A percentile compares a stretch with the other conserved stretches of the same genome.
Evolutionary conservation across 1,139 yeast species (phyloP).

Genomic region (Candida smagusa): DNA sequence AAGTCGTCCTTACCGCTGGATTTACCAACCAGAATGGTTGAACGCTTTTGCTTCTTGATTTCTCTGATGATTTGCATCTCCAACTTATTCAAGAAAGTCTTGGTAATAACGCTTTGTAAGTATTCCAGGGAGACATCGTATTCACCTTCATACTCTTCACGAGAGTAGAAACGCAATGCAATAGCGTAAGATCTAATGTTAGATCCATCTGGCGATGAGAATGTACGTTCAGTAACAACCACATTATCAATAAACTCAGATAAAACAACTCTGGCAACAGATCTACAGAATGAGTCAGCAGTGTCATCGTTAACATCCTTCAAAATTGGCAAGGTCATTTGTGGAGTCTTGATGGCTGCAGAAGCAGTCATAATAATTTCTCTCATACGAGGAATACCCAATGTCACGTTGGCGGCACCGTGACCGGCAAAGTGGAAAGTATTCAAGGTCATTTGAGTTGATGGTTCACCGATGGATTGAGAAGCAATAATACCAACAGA

Average conservation of each 20-base stretch:
- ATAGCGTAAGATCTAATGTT: slow-evolving; percentile 74
- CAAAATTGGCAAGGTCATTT: slow-evolving; percentile 88
- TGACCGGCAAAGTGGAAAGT: slow-evolving; percentile 99
- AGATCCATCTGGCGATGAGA: slow-evolving; percentile 45
- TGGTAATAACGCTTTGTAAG: slow-evolving; percentile 66
- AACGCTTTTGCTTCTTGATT: slow-evolving; percentile 73
- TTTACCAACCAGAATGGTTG: slow-evolving; percentile 60
- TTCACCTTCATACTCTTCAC: slow-evolving; percentile 77
- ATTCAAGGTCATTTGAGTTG: slow-evolving; percentile 98
- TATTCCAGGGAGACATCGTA: slow-evolving; percentile 83
- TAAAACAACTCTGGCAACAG: slow-evolving; percentile 78
- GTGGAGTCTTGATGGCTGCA: slow-evolving; percentile 92
- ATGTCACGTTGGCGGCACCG: slow-evolving; percentile 99
- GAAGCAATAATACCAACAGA: slow-evolving; percentile 98
- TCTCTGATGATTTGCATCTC: slow-evolving; percentile 77
- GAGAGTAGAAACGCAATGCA: slow-evolving; percentile 70
- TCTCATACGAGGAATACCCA: slow-evolving; percentile 99
- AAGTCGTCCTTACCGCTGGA: slow-evolving; percentile 60
- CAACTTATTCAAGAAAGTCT: slow-evolving; percentile 63
- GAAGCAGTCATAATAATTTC: slow-evolving; percentile 99
- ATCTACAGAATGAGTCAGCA: slow-evolving; percentile 92
- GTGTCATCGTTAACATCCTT: slow-evolving; percentile 76
- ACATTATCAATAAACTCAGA: slow-evolving; percentile 89
- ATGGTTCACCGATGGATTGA: slow-evolving; percentile 98
- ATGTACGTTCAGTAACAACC: slow-evolving; percentile 84